These are phyloP conservation scores for Pseudogymnoascus sp. DNA, from an alignment of 2,329 filamentous ascomycete species.

Conservation along the genomic window DNA sequence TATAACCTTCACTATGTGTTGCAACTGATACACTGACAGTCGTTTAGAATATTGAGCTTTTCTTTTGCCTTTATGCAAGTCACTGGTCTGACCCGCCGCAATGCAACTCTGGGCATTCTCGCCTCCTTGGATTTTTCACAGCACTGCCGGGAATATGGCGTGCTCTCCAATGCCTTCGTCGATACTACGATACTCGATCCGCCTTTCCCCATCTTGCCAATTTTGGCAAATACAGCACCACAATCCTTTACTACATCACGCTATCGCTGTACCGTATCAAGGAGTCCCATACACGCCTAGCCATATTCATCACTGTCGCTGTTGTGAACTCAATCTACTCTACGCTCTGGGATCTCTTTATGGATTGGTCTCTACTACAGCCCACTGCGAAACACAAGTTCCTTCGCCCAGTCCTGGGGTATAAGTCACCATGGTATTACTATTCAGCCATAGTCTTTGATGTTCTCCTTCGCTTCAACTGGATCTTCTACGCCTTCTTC, in stretches of 20 bases:
- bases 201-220: slow-evolving; percentile 90
- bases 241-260: slow-evolving; percentile 68
- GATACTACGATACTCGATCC: slow-evolving; percentile 79
- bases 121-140: slow-evolving; percentile 75
- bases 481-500: slow-evolving; percentile 67
- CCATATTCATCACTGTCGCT: slow-evolving; percentile 71
- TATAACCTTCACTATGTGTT: slow-evolving; percentile 20
- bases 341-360: slow-evolving; percentile 84
- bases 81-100: slow-evolving; percentile 62
- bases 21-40: slow-evolving; percentile 20
- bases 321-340: slow-evolving; percentile 76
- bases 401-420: slow-evolving; percentile 69
- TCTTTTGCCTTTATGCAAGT: slow-evolving; percentile 87
- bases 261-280: slow-evolving; percentile 79
- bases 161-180: slow-evolving; percentile 78
- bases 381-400: slow-evolving; percentile 56
- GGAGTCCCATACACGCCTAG: slow-evolving; percentile 45
- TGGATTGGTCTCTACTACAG: slow-evolving; percentile 93
- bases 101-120: slow-evolving; percentile 81
- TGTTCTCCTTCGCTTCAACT: slow-evolving; percentile 79
- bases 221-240: slow-evolving; percentile 81
- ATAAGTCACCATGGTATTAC: slow-evolving; percentile 74
- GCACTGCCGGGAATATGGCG: slow-evolving; percentile 83
- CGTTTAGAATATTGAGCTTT: slow-evolving; percentile 72
- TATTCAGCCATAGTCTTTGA: slow-evolving; percentile 78